A percentile compares a stretch with the other conserved stretches of the same genome.
Evolutionary conservation across 345 rosid genomes (phyloP).

Genomic region (Eucalyptus viminalis): DNA sequence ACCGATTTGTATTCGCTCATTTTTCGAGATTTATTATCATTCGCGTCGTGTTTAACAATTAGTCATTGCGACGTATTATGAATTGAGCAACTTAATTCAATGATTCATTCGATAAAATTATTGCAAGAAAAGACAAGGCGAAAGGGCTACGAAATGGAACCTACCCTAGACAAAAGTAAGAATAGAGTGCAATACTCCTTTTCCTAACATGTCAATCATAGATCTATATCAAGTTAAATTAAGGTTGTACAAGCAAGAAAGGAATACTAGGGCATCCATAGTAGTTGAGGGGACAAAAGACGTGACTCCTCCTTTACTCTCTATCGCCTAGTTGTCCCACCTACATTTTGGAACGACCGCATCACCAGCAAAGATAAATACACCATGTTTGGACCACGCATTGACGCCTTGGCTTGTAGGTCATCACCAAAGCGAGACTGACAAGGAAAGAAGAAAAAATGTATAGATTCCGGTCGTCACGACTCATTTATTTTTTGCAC

Average conservation of each 20-base stretch:
- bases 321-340: not conserved
- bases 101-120: not conserved
- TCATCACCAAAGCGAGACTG: not conserved
- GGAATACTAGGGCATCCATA: not conserved
- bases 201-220: not conserved
- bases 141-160: not conserved
- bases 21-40: not conserved
- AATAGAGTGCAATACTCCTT: not conserved
- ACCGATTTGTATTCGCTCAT: accelerated
- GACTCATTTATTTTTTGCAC: not conserved
- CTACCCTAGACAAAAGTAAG: not conserved
- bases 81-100: not conserved
- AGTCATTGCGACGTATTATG: accelerated
- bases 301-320: not conserved
- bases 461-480: accelerated
- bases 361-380: not conserved
- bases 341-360: not conserved
- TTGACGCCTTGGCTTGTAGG: not conserved
- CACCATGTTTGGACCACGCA: not conserved
- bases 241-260: not conserved
- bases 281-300: not conserved
- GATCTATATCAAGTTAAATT: not conserved
- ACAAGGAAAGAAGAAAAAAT: not conserved
- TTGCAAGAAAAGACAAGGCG: accelerated
- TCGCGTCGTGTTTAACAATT: accelerated